Percentiles rank a stretch among this genome's conserved stretches.
phyloP scores from a whole-genome alignment of 371 early-diverging fungal genomes.

The Rhizopus delemar region DNA sequence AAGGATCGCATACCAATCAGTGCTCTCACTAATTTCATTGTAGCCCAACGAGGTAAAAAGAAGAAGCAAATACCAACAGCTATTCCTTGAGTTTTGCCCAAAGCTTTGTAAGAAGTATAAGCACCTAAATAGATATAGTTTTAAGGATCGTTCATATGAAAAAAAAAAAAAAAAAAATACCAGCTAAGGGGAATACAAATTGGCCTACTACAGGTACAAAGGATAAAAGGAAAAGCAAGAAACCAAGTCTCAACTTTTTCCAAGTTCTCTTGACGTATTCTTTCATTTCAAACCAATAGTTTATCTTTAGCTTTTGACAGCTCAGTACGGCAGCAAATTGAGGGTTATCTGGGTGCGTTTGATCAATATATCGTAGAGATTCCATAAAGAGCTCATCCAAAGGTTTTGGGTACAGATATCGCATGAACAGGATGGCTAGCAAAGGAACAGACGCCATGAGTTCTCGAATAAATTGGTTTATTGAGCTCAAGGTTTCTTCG shows the following conservation, averaged over 20 bases:
- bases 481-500: slow-evolving; percentile 24
- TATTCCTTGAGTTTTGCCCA: slow-evolving; percentile 51
- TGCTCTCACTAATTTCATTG: slow-evolving; percentile 50
- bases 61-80: slow-evolving; percentile 50
- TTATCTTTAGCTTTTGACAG: slow-evolving; percentile 39
- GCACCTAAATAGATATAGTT: slow-evolving; percentile 31
- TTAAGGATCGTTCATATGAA: background rate
- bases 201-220: slow-evolving; percentile 58
- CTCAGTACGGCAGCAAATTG: slow-evolving; percentile 50
- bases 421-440: slow-evolving; percentile 57
- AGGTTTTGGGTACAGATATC: slow-evolving; percentile 67
- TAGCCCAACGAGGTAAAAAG: slow-evolving; percentile 46
- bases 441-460: slow-evolving; percentile 53
- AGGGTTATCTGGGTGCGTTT: slow-evolving; percentile 41
- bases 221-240: slow-evolving; percentile 51
- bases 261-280: slow-evolving; percentile 50
- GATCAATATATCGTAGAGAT: slow-evolving; percentile 52
- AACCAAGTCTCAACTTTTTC: slow-evolving; percentile 50
- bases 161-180: slow-evolving; percentile 17
- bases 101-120: slow-evolving; percentile 41
- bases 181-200: slow-evolving; percentile 63
- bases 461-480: slow-evolving; percentile 35
- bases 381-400: slow-evolving; percentile 68
- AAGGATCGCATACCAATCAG: slow-evolving; percentile 64
- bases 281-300: slow-evolving; percentile 59